Base-by-base conservation (phyloP, 108 stramenopile genomes). In the Skeletonema tropicum region DNA sequence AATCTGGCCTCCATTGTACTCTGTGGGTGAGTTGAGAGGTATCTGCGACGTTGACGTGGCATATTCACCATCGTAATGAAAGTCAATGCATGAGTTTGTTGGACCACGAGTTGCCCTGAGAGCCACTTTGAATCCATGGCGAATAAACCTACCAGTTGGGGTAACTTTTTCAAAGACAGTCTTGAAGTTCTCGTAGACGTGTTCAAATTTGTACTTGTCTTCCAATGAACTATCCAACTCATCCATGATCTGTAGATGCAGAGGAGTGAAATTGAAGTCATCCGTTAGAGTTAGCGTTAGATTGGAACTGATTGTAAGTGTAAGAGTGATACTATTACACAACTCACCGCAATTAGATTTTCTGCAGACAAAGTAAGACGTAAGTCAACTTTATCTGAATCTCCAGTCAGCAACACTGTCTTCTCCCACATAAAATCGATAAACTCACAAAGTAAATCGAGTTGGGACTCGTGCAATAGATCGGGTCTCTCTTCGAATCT, bases 21-120 rank as follows among this genome's bases (percentile, higher is more conserved):
- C 85, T 5, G 52, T 13, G 1, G 71, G 61, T 9, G 64, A 39
- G 32, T 85, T 85, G 60, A 85, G 62, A 2, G 85, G 69, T 15
- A 85, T 76, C 35, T 79, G 74, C 0, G 66, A 49, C 2, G 82
- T 83, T 14, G 45, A 52, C 5, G 80, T 64, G 1, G 75, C 79
- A 42, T 81, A 77, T 8, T 2, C 32, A 6, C 75, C 79, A 64
- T 81, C 84, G 35, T 71, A 73, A 62, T 85, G 84, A 69, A 85
- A 85, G 35, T 70, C 60, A 30, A 85, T 81, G 68, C 84, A 85
- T 4, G 69, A 36, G 36, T 71, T 76, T 9, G 79, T 73, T 15
- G 79, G 73, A 15, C 79, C 78, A 13, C 42, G 57, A 23, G 83
- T 84, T 63, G 70, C 70, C 38, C 83, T 64, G 1, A 84, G 61